phyloP scores from a whole-genome alignment of 2,329 filamentous ascomycete genomes.

The Zymoseptoria passerinii region DNA sequence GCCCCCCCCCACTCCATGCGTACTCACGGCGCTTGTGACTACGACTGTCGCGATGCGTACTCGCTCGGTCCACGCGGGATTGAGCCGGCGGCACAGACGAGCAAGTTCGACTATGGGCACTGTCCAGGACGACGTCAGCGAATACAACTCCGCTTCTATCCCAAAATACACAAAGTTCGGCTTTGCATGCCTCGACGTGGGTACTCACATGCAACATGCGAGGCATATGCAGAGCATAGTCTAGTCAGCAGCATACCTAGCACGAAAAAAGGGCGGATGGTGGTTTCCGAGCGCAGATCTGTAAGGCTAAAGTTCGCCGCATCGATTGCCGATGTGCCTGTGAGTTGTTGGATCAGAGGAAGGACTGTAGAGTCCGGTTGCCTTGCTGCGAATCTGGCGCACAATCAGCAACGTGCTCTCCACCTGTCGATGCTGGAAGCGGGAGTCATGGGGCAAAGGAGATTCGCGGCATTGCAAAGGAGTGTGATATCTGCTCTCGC shows the following conservation, averaged over 20 bases:
- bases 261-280: not conserved
- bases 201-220: not conserved
- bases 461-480: not conserved
- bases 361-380: too few relatives aligned
- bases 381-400: not conserved
- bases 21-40: not conserved
- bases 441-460: too few relatives aligned
- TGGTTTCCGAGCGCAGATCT: not conserved
- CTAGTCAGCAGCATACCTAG: not conserved
- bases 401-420: too few relatives aligned
- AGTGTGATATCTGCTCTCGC: not conserved
- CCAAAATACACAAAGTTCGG: not conserved
- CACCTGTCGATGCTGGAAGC: not conserved
- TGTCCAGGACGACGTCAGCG: not conserved
- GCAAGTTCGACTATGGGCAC: not conserved
- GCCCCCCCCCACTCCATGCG: not conserved
- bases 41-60: not conserved
- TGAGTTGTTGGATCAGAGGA: not conserved
- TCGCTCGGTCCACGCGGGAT: not conserved
- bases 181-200: not conserved
- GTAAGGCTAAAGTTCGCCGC: not conserved
- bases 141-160: not conserved
- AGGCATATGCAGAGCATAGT: not conserved
- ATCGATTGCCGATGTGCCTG: not conserved
- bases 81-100: not conserved